A percentile compares a stretch with the other conserved stretches of the same genome.
Conservation (phyloP, 495 filamentous ascomycete genomes). For the Glutinoglossum americanum region DNA sequence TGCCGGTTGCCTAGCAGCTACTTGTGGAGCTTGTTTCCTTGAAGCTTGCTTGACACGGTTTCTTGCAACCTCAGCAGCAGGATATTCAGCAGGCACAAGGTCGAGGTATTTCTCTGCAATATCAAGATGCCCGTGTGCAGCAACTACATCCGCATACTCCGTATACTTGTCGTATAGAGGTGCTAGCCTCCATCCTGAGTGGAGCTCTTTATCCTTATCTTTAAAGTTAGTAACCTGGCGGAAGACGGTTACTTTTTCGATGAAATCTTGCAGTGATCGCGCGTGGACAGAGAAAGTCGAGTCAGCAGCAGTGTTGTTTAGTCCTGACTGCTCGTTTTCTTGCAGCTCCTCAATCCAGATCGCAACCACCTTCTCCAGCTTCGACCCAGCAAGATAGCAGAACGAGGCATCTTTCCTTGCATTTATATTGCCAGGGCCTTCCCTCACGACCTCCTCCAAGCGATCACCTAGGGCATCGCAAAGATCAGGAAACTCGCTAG, state of each 20-base stretch:
- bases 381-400: slow-evolving; percentile 87
- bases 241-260: slow-evolving; percentile 97
- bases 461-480: slow-evolving; percentile 90
- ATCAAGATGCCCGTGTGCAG: slow-evolving; percentile 67
- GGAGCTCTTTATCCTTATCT: slow-evolving; percentile 46
- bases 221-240: slow-evolving; percentile 79
- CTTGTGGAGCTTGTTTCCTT: slow-evolving; percentile 34
- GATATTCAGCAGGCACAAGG: slow-evolving; percentile 66
- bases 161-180: slow-evolving; percentile 84
- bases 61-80: slow-evolving; percentile 70
- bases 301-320: slow-evolving; percentile 42
- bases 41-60: slow-evolving; percentile 74
- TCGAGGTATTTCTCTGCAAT: slow-evolving; percentile 81
- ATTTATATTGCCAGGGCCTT: slow-evolving; percentile 18
- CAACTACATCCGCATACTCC: slow-evolving; percentile 90
- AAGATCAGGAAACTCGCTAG: slow-evolving; percentile 82
- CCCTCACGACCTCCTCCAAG: slow-evolving; percentile 45
- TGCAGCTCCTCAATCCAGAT: slow-evolving; percentile 85
- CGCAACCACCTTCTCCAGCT: slow-evolving; percentile 83
- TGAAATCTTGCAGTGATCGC: slow-evolving; percentile 68
- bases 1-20: slow-evolving; percentile 16
- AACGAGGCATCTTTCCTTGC: slow-evolving; percentile 71
- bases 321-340: slow-evolving; percentile 53
- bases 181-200: slow-evolving; percentile 72
- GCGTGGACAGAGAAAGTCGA: slow-evolving; percentile 86